phyloP scores from a whole-genome alignment of 441 rosid species.

The Populus tomentosa region DNA sequence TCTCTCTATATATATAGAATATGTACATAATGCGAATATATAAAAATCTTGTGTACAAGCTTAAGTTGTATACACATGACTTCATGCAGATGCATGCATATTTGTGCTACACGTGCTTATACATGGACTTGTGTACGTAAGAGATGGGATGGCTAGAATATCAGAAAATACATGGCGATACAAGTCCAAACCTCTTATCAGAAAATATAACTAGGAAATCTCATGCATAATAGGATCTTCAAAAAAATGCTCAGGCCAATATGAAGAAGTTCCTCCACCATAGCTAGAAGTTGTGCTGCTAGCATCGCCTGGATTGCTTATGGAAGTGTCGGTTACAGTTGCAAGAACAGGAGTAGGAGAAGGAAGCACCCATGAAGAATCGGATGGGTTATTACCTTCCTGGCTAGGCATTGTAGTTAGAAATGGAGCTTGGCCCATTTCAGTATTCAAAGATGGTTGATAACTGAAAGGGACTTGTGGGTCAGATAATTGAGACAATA shows the following conservation, averaged over 20 bases:
- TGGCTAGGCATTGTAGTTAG: constrained; percentile 33
- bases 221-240: constrained; percentile 53
- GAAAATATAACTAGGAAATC: constrained; percentile 27
- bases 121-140: not conserved
- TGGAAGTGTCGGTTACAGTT: constrained; percentile 29
- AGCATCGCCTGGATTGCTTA: constrained; percentile 46
- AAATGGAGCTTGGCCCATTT: constrained; percentile 27
- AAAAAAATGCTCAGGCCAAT: constrained; percentile 61
- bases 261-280: constrained; percentile 45
- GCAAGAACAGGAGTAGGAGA: constrained; percentile 34
- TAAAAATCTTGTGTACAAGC: not conserved
- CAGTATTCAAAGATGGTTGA: constrained; percentile 60
- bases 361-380: constrained; percentile 48
- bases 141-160: not conserved
- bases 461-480: constrained; percentile 67
- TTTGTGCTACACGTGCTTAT: too few species aligned
- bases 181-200: constrained; percentile 8
- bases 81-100: not conserved
- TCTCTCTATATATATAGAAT: too few species aligned
- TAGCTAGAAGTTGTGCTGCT: constrained; percentile 53
- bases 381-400: constrained; percentile 28
- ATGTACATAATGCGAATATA: not conserved
- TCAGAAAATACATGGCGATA: not conserved
- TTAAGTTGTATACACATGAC: not conserved
- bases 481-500: constrained; percentile 36